A percentile compares a stretch with the other conserved stretches of the same genome.
phyloP scores from a whole-genome alignment of 345 rosid genomes.

The Citrus unshiu region DNA sequence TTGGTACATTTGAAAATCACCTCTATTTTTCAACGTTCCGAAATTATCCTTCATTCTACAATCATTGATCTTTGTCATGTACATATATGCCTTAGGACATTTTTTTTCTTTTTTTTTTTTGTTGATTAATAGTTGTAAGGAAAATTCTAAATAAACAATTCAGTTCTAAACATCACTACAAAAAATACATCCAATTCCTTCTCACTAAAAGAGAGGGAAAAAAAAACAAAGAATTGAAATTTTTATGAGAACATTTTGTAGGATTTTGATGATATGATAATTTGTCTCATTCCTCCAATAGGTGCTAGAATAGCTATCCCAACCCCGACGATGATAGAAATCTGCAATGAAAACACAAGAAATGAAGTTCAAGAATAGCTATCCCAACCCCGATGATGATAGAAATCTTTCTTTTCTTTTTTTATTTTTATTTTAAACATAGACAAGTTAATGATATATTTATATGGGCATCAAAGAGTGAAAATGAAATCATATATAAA shows the following conservation, averaged over 20 bases:
- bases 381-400: slow-evolving; percentile 12
- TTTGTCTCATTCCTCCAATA: slow-evolving; percentile 20
- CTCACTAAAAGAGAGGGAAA: neutral
- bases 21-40: no score
- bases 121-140: no score
- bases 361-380: neutral
- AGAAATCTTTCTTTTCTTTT: neutral
- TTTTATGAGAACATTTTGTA: no score
- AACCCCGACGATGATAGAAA: slow-evolving; percentile 14
- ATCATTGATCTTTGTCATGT: no score
- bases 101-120: no score
- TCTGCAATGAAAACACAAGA: neutral
- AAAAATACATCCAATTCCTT: neutral
- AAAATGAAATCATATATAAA: no score
- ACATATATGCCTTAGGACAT: no score
- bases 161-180: neutral
- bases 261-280: slow-evolving; percentile 12
- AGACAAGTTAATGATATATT: neutral
- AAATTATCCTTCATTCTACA: no score
- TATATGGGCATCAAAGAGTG: no score
- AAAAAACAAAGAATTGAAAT: neutral
- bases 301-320: slow-evolving; percentile 19
- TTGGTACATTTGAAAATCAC: no score
- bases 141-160: no score
- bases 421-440: neutral